Percentiles rank a stretch among this genome's conserved stretches.
These are phyloP conservation scores for Oryza coarctata DNA, from an alignment of 176 grass and related monocot species.

Conservation along the genomic window DNA sequence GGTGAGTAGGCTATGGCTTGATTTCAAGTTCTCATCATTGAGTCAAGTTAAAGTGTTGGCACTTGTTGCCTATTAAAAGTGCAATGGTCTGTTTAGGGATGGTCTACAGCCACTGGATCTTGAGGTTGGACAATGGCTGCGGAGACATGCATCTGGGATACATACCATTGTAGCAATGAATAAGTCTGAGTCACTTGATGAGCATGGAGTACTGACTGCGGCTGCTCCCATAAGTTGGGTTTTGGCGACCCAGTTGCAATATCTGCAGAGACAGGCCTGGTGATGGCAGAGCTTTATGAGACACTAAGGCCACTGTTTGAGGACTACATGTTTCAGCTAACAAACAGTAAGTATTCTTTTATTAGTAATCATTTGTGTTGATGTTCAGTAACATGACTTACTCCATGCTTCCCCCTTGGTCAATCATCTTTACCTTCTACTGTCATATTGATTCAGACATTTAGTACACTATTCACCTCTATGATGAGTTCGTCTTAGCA, in stretches of 20 bases:
- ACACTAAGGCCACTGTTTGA: conserved; percentile 75
- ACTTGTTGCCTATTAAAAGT: conserved; percentile 22
- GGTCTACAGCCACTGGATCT: conserved; percentile 87
- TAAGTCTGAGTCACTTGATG: conserved; percentile 92
- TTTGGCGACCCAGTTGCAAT: conserved; percentile 98
- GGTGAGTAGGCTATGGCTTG: conserved; percentile 46
- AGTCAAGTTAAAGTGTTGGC: background rate
- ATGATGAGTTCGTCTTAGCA: background rate
- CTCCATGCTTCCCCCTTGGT: background rate
- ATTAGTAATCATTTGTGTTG: background rate
- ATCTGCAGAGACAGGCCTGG: conserved; percentile 95
- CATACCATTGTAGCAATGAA: conserved; percentile 84
- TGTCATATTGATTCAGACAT: background rate
- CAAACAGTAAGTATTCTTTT: conserved; percentile 47
- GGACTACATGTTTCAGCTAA: conserved; percentile 69
- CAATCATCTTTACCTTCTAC: conserved; percentile 10
- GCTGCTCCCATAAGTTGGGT: conserved; percentile 80
- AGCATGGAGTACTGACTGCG: conserved; percentile 63
- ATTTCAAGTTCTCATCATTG: conserved; percentile 12
- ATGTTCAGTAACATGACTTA: background rate
- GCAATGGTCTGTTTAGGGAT: conserved; percentile 56
- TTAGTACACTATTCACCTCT: background rate
- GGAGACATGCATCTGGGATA: conserved; percentile 77
- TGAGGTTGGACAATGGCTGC: conserved; percentile 84
- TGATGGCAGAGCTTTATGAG: conserved; percentile 97